These are phyloP conservation scores for Thuja plicata DNA, from an alignment of 83 land plant genomes.

Conservation along the genomic window DNA sequence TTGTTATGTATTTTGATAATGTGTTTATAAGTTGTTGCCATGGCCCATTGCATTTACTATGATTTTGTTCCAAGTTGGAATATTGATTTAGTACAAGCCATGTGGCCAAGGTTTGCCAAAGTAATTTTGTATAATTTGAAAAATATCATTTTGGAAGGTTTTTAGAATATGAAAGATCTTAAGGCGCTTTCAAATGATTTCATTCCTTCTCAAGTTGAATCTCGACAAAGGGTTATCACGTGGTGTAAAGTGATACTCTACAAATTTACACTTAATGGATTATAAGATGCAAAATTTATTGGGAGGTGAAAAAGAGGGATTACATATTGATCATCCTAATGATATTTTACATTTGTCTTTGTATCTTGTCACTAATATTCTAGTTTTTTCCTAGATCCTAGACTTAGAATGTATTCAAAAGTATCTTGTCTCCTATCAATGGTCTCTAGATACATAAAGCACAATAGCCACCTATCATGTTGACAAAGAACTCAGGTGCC, in stretches of 20 bases:
- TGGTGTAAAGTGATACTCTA: neutral
- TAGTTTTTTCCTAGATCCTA: no score
- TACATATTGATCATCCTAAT: no score
- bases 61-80: neutral
- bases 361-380: no score
- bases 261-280: neutral
- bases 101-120: neutral
- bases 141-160: neutral
- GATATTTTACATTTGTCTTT: no score
- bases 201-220: neutral
- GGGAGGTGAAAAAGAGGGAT: no score
- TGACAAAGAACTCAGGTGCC: no score
- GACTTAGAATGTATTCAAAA: no score
- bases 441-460: no score
- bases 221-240: neutral
- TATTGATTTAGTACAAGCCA: neutral
- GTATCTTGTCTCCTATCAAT: no score
- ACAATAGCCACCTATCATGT: no score
- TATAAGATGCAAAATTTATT: no score
- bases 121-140: constrained; percentile 4
- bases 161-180: neutral
- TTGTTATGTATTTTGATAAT: neutral
- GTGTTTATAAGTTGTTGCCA: neutral
- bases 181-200: neutral
- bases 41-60: neutral